Evolutionary conservation across 176 grass and related monocot species (phyloP).

Genomic region (Cocos nucifera): DNA sequence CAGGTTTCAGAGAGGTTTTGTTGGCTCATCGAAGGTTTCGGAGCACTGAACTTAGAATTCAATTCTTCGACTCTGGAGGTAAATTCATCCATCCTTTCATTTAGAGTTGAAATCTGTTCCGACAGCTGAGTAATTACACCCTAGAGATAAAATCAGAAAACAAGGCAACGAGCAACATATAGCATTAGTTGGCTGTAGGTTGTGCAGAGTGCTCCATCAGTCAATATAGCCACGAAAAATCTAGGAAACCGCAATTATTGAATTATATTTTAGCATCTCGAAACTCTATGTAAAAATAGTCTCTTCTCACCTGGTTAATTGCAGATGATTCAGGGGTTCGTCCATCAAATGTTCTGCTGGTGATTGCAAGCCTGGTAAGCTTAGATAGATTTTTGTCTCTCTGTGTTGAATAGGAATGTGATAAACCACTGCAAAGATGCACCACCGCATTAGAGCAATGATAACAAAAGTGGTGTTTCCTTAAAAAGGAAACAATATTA

Average conservation of each 20-base stretch:
- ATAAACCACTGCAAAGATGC: slow-evolving; percentile 50
- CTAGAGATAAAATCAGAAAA: slow-evolving; percentile 27
- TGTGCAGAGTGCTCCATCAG: background rate
- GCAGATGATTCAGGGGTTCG: slow-evolving; percentile 40
- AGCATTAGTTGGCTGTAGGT: too few species aligned
- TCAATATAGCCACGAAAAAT: background rate
- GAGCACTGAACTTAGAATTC: slow-evolving; percentile 53
- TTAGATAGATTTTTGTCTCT: slow-evolving; percentile 83
- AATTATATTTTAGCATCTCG: background rate
- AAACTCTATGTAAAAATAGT: background rate
- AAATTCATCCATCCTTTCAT: slow-evolving; percentile 96
- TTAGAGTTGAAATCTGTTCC: slow-evolving; percentile 84
- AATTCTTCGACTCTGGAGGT: slow-evolving; percentile 85
- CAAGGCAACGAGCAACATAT: background rate
- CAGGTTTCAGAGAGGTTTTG: slow-evolving; percentile 76
- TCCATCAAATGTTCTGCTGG: slow-evolving; percentile 63
- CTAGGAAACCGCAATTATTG: too few species aligned
- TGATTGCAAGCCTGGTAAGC: slow-evolving; percentile 63
- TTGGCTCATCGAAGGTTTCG: slow-evolving; percentile 64
- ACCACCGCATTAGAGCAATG: too few species aligned
- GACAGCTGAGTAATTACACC: slow-evolving; percentile 69
- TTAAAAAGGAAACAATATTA: too few species aligned
- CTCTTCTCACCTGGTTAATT: slow-evolving; percentile 48
- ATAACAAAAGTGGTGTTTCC: too few species aligned
- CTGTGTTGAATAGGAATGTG: slow-evolving; percentile 83